Evolutionary conservation across 805 yeast genomes (phyloP), one percentile per base, ranked within the genome.

Genomic region (Wickerhamomyces subpelliculosus): DNA sequence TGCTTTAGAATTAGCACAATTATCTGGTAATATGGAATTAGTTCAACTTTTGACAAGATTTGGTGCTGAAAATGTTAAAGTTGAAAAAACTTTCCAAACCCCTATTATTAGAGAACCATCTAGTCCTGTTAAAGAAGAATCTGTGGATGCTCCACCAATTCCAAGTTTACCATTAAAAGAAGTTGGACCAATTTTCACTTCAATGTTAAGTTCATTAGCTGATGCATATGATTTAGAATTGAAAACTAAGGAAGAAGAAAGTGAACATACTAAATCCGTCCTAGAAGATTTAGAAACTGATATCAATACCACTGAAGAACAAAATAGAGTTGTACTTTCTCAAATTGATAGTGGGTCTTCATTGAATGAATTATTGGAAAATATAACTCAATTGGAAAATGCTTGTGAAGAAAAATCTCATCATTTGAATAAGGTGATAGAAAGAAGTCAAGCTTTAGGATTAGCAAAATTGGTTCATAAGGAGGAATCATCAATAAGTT

Each of bases 1-100:
- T 0, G 86, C 94, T 7, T 62, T 88, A 35, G 95, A 87, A 51
- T 65, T 90, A 32, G 88, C 95, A 0, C 75, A 78, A 13, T 67
- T 76, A 27, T 62, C 75, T 8, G 72, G 73, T 4, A 73, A 80
- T 36, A 57, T 69, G 12, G 57, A 59, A 25, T 58, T 77, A 22
- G 61, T 67, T 21, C 62, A 63, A 26, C 58, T 64, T 16, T 58
- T 78, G 36, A 45, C 17, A 5, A 9, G 17, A n/a, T 26, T 5
- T 23, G 32, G 32, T 18, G 32, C 32, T 18, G 12, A n/a, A n/a
- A n/a, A n/a, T n/a, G n/a, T n/a, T n/a, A n/a, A n/a, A n/a, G n/a
- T n/a, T n/a, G n/a, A n/a, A n/a, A n/a, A n/a, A n/a, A n/a, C n/a
- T n/a, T n/a, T n/a, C n/a, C n/a, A n/a, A n/a, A n/a, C n/a, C n/a